Evolutionary conservation across 1,284 basidiomycete species (phyloP).

Genomic region (Porogramme epimiltina): DNA sequence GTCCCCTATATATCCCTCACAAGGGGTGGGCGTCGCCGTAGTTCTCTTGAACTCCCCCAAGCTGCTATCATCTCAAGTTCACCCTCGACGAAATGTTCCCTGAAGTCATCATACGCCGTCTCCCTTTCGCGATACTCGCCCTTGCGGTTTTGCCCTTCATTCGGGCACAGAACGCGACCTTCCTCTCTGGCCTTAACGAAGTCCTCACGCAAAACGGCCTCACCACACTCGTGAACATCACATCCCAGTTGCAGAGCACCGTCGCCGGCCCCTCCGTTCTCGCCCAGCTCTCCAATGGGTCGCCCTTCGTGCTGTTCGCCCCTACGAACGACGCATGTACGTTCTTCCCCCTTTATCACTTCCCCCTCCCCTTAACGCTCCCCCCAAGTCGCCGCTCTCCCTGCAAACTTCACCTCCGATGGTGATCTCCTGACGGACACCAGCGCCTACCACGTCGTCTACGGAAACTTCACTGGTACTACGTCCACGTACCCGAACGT

Average conservation of each 20-base stretch:
- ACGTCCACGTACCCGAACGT: slow-evolving; percentile 49
- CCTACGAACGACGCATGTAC: slow-evolving; percentile 51
- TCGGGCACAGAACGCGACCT: slow-evolving; percentile 32
- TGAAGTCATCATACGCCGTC: slow-evolving; percentile 19
- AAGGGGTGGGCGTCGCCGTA: too few species aligned
- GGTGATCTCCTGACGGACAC: slow-evolving; percentile 43
- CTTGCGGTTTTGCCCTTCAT: slow-evolving; percentile 25
- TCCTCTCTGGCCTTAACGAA: slow-evolving; percentile 35
- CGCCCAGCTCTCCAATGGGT: slow-evolving; percentile 37
- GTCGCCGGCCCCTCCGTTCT: slow-evolving; percentile 46
- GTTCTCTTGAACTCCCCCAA: too few species aligned
- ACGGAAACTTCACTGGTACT: slow-evolving; percentile 48
- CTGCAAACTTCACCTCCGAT: slow-evolving; percentile 37
- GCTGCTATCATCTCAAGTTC: too few species aligned
- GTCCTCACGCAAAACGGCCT: slow-evolving; percentile 38
- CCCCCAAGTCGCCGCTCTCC: neutral
- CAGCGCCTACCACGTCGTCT: slow-evolving; percentile 65
- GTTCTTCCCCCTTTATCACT: slow-evolving; percentile 2
- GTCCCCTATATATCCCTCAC: too few species aligned
- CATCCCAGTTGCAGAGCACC: slow-evolving; percentile 42
- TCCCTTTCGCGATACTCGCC: slow-evolving; percentile 17
- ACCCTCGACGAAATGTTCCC: too few species aligned
- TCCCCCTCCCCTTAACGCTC: too few species aligned
- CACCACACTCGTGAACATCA: slow-evolving; percentile 39
- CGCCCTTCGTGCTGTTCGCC: slow-evolving; percentile 46